These are phyloP conservation scores for Saturnispora saitoi DNA, from an alignment of 805 yeast genomes.

Conservation along the genomic window DNA sequence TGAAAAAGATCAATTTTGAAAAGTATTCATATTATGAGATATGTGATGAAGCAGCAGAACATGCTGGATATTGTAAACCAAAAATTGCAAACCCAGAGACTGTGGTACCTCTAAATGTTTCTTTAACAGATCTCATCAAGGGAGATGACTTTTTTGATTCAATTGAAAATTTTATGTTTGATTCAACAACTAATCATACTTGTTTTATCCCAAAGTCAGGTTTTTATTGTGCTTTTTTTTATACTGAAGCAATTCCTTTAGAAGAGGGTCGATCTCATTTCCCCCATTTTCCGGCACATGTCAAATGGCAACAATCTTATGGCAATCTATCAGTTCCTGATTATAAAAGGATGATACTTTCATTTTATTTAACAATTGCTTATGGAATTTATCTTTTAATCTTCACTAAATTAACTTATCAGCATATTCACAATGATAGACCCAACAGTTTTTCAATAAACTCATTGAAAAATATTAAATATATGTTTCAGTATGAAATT, in stretches of 20 bases:
- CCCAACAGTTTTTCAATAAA: slow-evolving; percentile 17
- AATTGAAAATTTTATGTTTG: slow-evolving; percentile 14
- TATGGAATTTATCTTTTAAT: slow-evolving; percentile 13
- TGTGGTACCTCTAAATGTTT: too few relatives aligned
- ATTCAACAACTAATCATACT: slow-evolving; percentile 6
- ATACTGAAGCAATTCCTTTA: slow-evolving; percentile 13
- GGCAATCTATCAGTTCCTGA: slow-evolving; percentile 25
- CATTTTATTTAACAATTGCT: slow-evolving; percentile 17
- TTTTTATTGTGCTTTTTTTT: slow-evolving; percentile 24
- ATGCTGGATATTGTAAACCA: background rate
- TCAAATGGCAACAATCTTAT: slow-evolving; percentile 27
- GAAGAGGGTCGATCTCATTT: background rate
- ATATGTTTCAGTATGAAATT: slow-evolving; percentile 22
- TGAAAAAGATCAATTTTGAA: background rate
- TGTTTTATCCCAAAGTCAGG: slow-evolving; percentile 18
- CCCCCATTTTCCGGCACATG: background rate
- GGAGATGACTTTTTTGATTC: slow-evolving; percentile 11
- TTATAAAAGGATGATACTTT: slow-evolving; percentile 20
- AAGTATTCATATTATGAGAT: background rate
- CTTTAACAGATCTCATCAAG: slow-evolving; percentile 18
- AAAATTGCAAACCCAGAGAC: background rate
- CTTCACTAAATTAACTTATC: slow-evolving; percentile 13
- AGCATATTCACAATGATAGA: slow-evolving; percentile 11
- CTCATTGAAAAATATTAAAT: slow-evolving; percentile 15
- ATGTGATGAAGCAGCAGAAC: background rate